Evolutionary conservation across 1,284 basidiomycete species (phyloP), one percentile per base, ranked within the genome.

Genomic region (Ustilago shanxiensis): DNA sequence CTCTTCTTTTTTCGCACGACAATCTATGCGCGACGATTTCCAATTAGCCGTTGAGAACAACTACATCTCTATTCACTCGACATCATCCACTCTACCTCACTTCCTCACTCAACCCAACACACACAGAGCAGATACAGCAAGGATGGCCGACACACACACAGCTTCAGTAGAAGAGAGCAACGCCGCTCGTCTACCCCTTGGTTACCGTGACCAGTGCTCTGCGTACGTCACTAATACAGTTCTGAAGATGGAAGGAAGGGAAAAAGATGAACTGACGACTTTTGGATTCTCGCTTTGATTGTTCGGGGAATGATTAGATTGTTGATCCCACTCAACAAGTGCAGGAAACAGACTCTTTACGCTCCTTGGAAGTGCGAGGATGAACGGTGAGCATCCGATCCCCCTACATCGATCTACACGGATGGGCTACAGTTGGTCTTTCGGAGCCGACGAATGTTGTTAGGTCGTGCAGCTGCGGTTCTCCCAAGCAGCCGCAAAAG

Each of bases 161-260:
- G 94, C 95, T 57, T 93, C 94, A 37, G 92, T 94, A 85, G 88
- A 90, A 72, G 93, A 95, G 87, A 89, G 94, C 86, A 93, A 93
- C 87, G 89, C 90, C 8, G 89, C 92, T 69, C 89, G 89, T 72
- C 89, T 95, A 26, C 95, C 95, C 9, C 79, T 96, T 10, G 92
- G 90, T 13, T 97, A 93, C 91, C 89, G 95, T 83, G 95, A 97
- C 87, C 90, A 92, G 79, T 97, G 95, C 87, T 95, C 94, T 79
- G 91, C 94, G 95, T 96, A 86, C 84, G 92, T 90, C 16, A 1
- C 49, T 9, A 24, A 13, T n/a, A n/a, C n/a, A n/a, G n/a, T n/a
- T n/a, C n/a, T n/a, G n/a, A n/a, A n/a, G n/a, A n/a, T 9, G 28
- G 18, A 3, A 10, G 7, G 33, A 33, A 16, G 20, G 29, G 14